Conservation (phyloP, 2,329 filamentous ascomycete genomes). For the Drechslerella coelobrocha region DNA sequence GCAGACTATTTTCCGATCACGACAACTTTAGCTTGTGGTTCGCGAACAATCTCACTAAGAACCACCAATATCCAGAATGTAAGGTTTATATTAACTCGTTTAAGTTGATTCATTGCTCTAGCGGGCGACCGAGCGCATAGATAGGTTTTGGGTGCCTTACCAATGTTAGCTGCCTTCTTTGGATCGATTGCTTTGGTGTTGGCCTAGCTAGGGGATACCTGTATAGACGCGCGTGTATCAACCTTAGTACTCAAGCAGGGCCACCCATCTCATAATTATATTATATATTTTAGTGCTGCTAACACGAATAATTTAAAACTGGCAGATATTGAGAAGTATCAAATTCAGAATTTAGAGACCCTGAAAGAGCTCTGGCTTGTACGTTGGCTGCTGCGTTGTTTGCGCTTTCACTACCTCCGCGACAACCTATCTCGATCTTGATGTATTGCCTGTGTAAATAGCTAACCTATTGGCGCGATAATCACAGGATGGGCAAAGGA, state of each 20-base stretch:
- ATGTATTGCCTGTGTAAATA: no score
- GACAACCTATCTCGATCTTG: not conserved
- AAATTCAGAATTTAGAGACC: not conserved
- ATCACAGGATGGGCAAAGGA: not conserved
- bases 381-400: not conserved
- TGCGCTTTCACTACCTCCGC: not conserved
- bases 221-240: no score
- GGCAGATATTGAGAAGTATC: not conserved
- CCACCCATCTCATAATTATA: not conserved
- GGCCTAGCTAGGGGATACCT: no score
- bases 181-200: no score
- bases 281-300: not conserved
- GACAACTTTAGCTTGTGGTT: not conserved
- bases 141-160: no score
- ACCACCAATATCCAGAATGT: not conserved
- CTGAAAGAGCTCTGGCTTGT: not conserved
- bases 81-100: no score
- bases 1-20: not conserved
- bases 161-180: no score
- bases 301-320: no score
- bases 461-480: not conserved
- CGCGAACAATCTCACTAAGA: not conserved
- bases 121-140: no score
- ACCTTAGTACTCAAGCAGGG: no score
- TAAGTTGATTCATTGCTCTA: no score